Percentiles rank a stretch among this genome's conserved stretches.
Evolutionary conservation across 2,329 filamentous ascomycete species (phyloP).

Genomic region (Neopestalotiopsis clavispora): DNA sequence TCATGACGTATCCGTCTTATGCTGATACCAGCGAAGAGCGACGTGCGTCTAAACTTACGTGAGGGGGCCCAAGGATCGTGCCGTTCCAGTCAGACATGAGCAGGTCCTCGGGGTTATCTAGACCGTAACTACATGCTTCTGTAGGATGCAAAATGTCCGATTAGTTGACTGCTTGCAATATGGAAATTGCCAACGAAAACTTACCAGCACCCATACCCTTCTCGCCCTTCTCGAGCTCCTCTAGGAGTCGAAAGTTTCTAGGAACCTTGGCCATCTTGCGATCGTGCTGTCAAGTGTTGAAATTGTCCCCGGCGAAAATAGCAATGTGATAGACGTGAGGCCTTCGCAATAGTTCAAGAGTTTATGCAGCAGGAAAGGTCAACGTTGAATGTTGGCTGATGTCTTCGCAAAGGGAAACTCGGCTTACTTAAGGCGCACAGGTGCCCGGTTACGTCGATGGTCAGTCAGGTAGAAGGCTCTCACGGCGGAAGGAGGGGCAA

Average conservation of each 20-base stretch:
- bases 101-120: slow-evolving; percentile 91
- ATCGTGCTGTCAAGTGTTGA: not conserved
- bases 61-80: slow-evolving; percentile 94
- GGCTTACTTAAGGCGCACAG: not conserved
- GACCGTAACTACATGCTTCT: slow-evolving; percentile 97
- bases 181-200: slow-evolving; percentile 23
- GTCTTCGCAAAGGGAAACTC: not conserved
- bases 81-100: slow-evolving; percentile 99
- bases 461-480: not conserved
- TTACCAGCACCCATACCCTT: slow-evolving; percentile 91
- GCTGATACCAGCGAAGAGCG: not conserved
- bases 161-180: not conserved
- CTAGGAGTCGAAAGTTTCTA: slow-evolving; percentile 93
- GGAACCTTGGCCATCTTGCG: slow-evolving; percentile 72
- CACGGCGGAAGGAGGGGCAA: slow-evolving; percentile 1
- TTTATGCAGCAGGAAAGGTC: not conserved
- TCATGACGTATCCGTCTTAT: not conserved
- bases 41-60: slow-evolving; percentile 65
- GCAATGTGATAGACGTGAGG: not conserved
- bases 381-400: not conserved
- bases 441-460: not conserved
- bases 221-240: slow-evolving; percentile 98
- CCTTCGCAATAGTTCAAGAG: not conserved
- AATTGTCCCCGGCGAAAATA: too few species aligned
- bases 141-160: slow-evolving; percentile 7